Conservation (phyloP, 768 basidiomycete species). For the Hygrocybe coccinea region DNA sequence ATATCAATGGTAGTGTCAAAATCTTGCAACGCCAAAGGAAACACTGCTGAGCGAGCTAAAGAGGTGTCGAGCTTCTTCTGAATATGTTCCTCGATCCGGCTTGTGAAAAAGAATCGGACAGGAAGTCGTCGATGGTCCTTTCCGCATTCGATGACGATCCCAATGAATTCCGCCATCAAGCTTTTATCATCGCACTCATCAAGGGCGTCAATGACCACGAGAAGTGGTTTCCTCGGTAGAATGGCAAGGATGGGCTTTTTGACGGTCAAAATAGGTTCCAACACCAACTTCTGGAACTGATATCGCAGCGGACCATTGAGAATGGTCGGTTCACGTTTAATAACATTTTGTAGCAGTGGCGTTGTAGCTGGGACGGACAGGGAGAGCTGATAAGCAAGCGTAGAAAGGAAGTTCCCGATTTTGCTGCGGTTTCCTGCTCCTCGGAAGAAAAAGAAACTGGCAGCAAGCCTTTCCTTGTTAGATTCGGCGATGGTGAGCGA, state of each 20-base stretch:
- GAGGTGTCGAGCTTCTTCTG: not conserved
- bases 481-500: slow-evolving; percentile 17
- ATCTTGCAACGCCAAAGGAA: not conserved
- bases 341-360: not conserved
- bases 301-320: not conserved
- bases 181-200: slow-evolving; percentile 12
- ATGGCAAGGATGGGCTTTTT: not conserved
- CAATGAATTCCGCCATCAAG: not conserved
- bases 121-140: not conserved
- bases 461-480: slow-evolving; percentile 17
- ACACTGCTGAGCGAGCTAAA: not conserved
- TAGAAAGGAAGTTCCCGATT: slow-evolving; percentile 19
- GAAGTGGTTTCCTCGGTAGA: not conserved
- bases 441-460: slow-evolving; percentile 33
- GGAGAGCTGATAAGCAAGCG: slow-evolving; percentile 23
- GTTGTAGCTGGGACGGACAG: not conserved
- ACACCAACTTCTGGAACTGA: slow-evolving; percentile 14
- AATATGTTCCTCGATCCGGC: slow-evolving; percentile 13
- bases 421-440: slow-evolving; percentile 17
- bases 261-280: slow-evolving; percentile 9
- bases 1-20: not conserved
- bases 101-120: slow-evolving; percentile 9
- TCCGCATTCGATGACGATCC: not conserved
- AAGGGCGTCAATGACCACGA: slow-evolving; percentile 12
- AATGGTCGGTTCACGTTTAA: slow-evolving; percentile 9